A percentile compares a stretch with the other conserved stretches of the same genome.
phyloP scores from a whole-genome alignment of 2,329 filamentous ascomycete species.

The Cladosporium sp. region DNA sequence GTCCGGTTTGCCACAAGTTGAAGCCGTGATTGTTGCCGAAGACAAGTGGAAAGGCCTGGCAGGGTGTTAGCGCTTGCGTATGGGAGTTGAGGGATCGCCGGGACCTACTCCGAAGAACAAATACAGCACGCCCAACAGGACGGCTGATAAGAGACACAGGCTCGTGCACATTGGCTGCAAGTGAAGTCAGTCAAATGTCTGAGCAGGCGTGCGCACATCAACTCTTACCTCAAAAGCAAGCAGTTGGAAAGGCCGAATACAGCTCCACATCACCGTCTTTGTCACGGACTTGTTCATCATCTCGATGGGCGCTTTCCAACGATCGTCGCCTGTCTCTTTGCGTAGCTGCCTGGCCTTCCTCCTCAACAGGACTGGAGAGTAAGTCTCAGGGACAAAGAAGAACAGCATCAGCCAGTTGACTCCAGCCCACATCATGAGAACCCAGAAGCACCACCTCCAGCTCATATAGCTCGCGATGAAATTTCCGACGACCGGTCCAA shows the following conservation, averaged over 20 bases:
- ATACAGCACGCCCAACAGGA: slow-evolving; percentile 85
- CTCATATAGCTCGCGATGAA: slow-evolving; percentile 76
- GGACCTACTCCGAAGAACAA: slow-evolving; percentile 71
- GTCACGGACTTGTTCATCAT: slow-evolving; percentile 67
- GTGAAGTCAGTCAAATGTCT: slow-evolving; percentile 48
- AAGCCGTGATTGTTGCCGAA: slow-evolving; percentile 76
- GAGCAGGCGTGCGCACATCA: not conserved
- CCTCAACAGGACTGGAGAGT: slow-evolving; percentile 70
- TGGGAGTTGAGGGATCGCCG: not conserved
- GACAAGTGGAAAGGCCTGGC: slow-evolving; percentile 72
- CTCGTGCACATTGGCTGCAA: slow-evolving; percentile 73
- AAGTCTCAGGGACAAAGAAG: slow-evolving; percentile 83
- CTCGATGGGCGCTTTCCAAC: slow-evolving; percentile 78
- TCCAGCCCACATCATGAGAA: slow-evolving; percentile 80
- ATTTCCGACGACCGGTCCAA: slow-evolving; percentile 67
- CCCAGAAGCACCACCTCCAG: slow-evolving; percentile 84
- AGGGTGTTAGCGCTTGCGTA: slow-evolving; percentile 3
- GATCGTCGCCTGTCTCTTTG: slow-evolving; percentile 73
- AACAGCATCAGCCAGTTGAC: slow-evolving; percentile 64
- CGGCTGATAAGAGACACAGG: slow-evolving; percentile 78
- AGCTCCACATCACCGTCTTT: slow-evolving; percentile 53
- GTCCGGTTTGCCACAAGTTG: slow-evolving; percentile 75
- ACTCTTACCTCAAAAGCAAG: slow-evolving; percentile 56
- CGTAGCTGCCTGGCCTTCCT: slow-evolving; percentile 71
- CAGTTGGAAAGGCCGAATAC: slow-evolving; percentile 72